Evolutionary conservation across 1,284 basidiomycete species (phyloP).

Genomic region (Pseudozyma thailandica): DNA sequence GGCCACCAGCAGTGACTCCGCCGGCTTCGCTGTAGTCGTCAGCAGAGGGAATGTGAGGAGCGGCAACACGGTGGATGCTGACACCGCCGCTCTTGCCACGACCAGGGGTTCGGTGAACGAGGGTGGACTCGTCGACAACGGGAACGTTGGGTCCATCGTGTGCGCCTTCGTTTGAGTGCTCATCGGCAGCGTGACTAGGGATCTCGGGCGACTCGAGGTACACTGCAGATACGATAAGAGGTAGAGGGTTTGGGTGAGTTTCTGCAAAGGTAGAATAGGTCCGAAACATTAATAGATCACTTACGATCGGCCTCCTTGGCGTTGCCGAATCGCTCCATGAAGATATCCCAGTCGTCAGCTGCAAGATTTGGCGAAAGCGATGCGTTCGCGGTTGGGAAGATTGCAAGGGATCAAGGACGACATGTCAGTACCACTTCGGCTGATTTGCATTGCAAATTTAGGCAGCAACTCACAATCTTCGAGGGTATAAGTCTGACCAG

Average conservation of each 20-base stretch:
- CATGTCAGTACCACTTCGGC: neutral
- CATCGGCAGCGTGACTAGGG: slow-evolving; percentile 33
- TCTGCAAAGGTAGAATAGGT: no score
- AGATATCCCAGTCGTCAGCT: slow-evolving; percentile 67
- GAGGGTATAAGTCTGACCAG: slow-evolving; percentile 57
- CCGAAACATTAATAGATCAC: slow-evolving; percentile 9
- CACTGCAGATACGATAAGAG: slow-evolving; percentile 27
- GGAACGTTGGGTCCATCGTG: slow-evolving; percentile 60
- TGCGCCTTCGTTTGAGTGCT: slow-evolving; percentile 36
- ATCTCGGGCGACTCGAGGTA: slow-evolving; percentile 64
- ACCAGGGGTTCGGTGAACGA: slow-evolving; percentile 65
- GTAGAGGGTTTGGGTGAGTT: neutral
- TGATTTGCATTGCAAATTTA: neutral
- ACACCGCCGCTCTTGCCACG: slow-evolving; percentile 63
- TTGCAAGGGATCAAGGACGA: neutral
- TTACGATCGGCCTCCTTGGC: slow-evolving; percentile 62
- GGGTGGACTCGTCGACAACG: slow-evolving; percentile 62
- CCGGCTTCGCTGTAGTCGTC: slow-evolving; percentile 65
- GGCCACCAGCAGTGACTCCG: slow-evolving; percentile 63
- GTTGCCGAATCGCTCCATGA: slow-evolving; percentile 61
- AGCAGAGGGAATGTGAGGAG: slow-evolving; percentile 55
- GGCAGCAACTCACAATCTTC: slow-evolving; percentile 57
- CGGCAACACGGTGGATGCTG: slow-evolving; percentile 64
- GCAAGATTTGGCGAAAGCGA: neutral
- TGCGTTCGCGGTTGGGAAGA: neutral